Percentiles rank a stretch among this genome's conserved stretches.
Evolutionary conservation across 169 alveolate species (phyloP).

Genomic region (Plasmodium sp.): DNA sequence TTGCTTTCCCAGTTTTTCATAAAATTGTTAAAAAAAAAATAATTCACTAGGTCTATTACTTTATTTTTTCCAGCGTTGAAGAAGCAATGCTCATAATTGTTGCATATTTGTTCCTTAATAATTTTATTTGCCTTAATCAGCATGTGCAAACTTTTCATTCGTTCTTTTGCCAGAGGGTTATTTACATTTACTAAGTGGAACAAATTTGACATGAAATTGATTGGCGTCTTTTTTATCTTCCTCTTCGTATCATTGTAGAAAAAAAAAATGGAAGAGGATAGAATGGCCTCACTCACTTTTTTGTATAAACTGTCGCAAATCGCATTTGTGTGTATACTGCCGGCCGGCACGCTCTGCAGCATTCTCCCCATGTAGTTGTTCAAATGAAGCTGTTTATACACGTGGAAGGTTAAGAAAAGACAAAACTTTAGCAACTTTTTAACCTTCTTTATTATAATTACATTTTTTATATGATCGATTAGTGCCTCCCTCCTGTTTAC

Average conservation of each 20-base stretch:
- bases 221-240: slow-evolving; percentile 41
- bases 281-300: neutral
- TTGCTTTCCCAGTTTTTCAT: slow-evolving; percentile 40
- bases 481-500: slow-evolving; percentile 1
- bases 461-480: slow-evolving; percentile 64
- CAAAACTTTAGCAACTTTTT: slow-evolving; percentile 22
- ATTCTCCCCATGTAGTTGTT: slow-evolving; percentile 41
- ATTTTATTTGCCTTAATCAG: slow-evolving; percentile 28
- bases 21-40: slow-evolving; percentile 36
- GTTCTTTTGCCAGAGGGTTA: slow-evolving; percentile 20
- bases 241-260: neutral
- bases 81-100: slow-evolving; percentile 56
- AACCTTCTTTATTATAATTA: slow-evolving; percentile 53
- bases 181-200: slow-evolving; percentile 47
- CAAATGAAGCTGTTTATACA: slow-evolving; percentile 33
- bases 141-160: slow-evolving; percentile 14
- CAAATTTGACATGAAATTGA: slow-evolving; percentile 56
- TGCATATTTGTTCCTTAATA: slow-evolving; percentile 45
- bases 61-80: slow-evolving; percentile 24
- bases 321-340: slow-evolving; percentile 23
- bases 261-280: slow-evolving; percentile 28
- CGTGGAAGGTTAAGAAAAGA: slow-evolving; percentile 35
- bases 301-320: slow-evolving; percentile 7
- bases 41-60: slow-evolving; percentile 54
- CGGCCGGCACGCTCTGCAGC: neutral